phyloP scores from a whole-genome alignment of 169 alveolate genomes.

The Cryptosporidium sp. region DNA sequence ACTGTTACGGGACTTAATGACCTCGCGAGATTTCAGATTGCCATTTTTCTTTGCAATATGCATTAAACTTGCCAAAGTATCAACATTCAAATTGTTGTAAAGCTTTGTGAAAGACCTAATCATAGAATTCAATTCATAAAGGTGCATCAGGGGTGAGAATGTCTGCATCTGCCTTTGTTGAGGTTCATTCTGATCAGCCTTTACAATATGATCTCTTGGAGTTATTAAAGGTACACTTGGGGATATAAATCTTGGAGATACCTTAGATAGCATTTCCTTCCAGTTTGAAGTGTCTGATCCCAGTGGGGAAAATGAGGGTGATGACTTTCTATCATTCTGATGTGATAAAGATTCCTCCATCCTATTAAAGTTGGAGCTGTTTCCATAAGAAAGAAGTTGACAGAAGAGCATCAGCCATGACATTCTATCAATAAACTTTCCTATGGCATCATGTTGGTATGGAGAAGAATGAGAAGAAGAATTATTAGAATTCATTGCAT shows the following conservation, averaged over 20 bases:
- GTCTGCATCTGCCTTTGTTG: conserved; percentile 66
- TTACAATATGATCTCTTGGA: conserved; percentile 14
- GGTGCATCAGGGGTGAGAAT: conserved; percentile 51
- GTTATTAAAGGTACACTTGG: conserved; percentile 27
- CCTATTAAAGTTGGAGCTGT: conserved; percentile 43
- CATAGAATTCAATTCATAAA: conserved; percentile 64
- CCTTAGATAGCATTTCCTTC: conserved; percentile 65
- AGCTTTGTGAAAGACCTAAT: conserved; percentile 68
- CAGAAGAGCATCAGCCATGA: conserved; percentile 73
- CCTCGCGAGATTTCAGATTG: conserved; percentile 33
- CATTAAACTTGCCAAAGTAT: conserved; percentile 66
- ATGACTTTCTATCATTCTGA: conserved; percentile 50
- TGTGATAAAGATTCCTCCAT: conserved; percentile 71
- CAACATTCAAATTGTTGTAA: conserved; percentile 66
- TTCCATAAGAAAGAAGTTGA: conserved; percentile 69
- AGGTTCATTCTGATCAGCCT: conserved; percentile 45
- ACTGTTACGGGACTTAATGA: conserved; percentile 5
- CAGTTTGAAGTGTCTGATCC: conserved; percentile 63
- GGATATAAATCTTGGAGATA: conserved; percentile 69
- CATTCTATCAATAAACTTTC: conserved; percentile 74
- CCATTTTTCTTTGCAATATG: conserved; percentile 67
- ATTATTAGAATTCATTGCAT: conserved; percentile 9
- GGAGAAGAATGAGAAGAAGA: conserved; percentile 32
- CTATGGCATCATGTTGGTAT: conserved; percentile 71
- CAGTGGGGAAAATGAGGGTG: conserved; percentile 26